These are phyloP conservation scores for Macrolepiota albuminosa DNA, from an alignment of 768 basidiomycete genomes.

Conservation along the genomic window DNA sequence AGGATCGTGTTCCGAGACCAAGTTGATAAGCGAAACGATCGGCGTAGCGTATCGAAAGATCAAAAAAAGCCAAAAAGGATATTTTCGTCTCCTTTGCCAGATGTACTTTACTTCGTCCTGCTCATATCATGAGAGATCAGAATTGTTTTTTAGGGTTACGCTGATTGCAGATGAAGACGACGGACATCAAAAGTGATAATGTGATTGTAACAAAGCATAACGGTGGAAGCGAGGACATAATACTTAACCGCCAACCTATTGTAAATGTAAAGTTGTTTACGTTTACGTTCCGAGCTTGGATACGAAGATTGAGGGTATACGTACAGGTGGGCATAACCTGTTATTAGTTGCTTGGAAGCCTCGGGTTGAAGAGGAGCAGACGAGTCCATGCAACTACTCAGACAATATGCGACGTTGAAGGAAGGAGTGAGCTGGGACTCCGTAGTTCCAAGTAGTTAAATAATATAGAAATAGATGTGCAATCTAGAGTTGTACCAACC, in stretches of 20 bases:
- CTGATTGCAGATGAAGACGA: neutral
- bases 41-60: neutral
- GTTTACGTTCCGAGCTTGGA: neutral
- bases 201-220: neutral
- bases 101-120: neutral
- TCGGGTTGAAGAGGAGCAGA: neutral
- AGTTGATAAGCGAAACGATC: neutral
- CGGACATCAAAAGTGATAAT: neutral
- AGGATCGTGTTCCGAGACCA: neutral
- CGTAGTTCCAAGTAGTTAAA: no score
- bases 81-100: neutral
- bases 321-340: neutral
- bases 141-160: neutral
- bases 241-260: neutral
- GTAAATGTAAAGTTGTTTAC: neutral
- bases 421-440: no score
- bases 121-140: neutral
- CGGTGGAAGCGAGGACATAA: neutral
- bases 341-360: neutral
- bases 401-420: neutral
- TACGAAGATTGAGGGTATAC: neutral
- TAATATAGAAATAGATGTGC: no score
- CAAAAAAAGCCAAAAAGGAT: neutral
- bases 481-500: no score
- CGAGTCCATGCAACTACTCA: neutral